These are phyloP conservation scores for Ensete ventricosum DNA, from an alignment of 176 grass and related monocot genomes.

Conservation along the genomic window DNA sequence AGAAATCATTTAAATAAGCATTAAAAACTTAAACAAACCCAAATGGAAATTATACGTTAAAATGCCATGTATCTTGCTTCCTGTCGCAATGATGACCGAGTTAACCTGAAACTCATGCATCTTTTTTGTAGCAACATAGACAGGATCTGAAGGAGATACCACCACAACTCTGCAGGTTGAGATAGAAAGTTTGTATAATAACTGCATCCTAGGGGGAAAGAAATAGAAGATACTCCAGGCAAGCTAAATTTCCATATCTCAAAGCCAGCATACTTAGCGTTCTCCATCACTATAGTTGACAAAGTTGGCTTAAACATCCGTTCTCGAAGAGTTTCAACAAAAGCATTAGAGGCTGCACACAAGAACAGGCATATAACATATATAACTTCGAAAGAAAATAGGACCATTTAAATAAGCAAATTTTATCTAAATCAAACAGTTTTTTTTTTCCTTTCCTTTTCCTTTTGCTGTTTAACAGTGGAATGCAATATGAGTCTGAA, in stretches of 20 bases:
- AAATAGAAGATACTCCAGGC: conserved; percentile 8
- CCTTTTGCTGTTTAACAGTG: not conserved
- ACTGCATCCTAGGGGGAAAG: not conserved
- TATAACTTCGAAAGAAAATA: not conserved
- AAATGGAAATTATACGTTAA: conserved; percentile 55
- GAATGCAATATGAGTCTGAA: not conserved
- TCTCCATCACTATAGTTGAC: conserved; percentile 67
- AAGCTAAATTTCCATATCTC: conserved; percentile 14
- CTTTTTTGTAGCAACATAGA: conserved; percentile 72
- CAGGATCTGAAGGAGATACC: conserved; percentile 82
- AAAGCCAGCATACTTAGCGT: conserved; percentile 43
- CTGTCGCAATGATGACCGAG: conserved; percentile 67
- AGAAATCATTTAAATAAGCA: not conserved
- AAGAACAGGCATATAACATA: conserved; percentile 10
- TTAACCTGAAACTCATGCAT: conserved; percentile 80
- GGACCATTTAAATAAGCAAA: not conserved
- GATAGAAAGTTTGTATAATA: not conserved
- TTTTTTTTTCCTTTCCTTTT: too few relatives aligned
- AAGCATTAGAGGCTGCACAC: conserved; percentile 69
- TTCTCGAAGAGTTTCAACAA: conserved; percentile 86
- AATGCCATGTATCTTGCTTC: conserved; percentile 78
- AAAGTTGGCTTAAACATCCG: conserved; percentile 94
- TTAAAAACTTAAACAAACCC: not conserved
- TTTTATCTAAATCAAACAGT: not conserved
- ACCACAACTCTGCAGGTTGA: conserved; percentile 59